Conservation (phyloP, 352 stramenopile genomes). For the Pythium rishiriense region DNA sequence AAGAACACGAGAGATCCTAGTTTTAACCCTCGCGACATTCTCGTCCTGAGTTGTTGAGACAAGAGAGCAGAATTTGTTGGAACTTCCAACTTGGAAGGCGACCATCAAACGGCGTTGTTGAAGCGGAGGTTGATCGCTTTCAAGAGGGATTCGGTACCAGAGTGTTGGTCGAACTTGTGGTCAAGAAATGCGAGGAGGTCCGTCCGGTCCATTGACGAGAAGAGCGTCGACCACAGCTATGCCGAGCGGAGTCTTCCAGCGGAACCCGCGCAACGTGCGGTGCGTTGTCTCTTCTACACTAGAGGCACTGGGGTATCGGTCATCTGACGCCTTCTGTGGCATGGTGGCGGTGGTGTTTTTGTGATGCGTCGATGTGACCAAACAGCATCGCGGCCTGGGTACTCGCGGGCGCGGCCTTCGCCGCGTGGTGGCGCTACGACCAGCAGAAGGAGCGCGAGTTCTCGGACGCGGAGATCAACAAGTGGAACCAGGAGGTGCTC, state of each 20-base stretch:
- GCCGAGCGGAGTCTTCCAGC: conserved; percentile 26
- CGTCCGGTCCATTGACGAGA: not conserved
- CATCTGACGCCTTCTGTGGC: no score
- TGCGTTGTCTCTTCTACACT: conserved; percentile 12
- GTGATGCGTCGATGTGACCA: not conserved
- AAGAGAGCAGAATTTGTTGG: no score
- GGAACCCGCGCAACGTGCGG: conserved; percentile 31
- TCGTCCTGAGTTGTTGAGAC: no score
- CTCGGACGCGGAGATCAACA: conserved; percentile 34
- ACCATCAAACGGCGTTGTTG: no score
- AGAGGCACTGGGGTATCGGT: no score
- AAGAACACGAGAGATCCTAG: no score
- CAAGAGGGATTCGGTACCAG: conserved; percentile 5
- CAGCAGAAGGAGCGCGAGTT: conserved; percentile 61
- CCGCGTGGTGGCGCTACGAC: conserved; percentile 60
- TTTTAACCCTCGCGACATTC: no score
- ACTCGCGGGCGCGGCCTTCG: conserved; percentile 39
- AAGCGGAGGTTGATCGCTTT: conserved; percentile 19
- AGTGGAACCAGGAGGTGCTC: conserved; percentile 67
- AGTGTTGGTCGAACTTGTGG: conserved; percentile 1
- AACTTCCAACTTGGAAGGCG: no score
- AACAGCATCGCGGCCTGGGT: conserved; percentile 56
- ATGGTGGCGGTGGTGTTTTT: no score
- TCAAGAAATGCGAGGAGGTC: not conserved
- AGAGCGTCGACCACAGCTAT: conserved; percentile 7